These are phyloP conservation scores for Trichosanthes cucumerina DNA, from an alignment of 306 rosid species.

Conservation along the genomic window DNA sequence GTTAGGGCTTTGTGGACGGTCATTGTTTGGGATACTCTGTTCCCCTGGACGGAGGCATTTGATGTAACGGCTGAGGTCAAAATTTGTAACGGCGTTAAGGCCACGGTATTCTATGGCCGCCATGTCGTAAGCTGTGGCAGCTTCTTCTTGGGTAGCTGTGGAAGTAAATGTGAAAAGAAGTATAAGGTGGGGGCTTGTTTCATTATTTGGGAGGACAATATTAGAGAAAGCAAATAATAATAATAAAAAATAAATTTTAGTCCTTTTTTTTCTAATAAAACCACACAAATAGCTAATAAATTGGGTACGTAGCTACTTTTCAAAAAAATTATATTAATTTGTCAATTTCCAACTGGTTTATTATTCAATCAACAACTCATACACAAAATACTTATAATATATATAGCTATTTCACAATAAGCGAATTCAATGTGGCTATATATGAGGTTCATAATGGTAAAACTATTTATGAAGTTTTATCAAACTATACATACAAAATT, in stretches of 20 bases:
- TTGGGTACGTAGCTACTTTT: no score
- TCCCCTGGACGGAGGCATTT: constrained; percentile 34
- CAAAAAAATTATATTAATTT: no score
- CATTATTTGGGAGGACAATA: not conserved
- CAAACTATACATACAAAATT: no score
- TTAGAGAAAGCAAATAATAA: not conserved
- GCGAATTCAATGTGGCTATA: no score
- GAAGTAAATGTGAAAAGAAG: not conserved
- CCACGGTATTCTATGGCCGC: constrained; percentile 90
- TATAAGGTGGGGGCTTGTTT: not conserved
- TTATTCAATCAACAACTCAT: no score
- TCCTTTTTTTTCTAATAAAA: no score
- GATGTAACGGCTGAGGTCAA: constrained; percentile 71
- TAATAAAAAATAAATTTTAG: not conserved
- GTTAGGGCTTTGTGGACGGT: constrained; percentile 14
- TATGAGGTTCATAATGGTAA: no score
- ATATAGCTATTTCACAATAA: no score
- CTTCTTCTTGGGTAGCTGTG: constrained; percentile 94
- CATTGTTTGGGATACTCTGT: constrained; percentile 5
- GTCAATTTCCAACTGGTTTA: no score
- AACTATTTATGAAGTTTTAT: no score
- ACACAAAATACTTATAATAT: no score
- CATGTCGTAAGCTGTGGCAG: constrained; percentile 81
- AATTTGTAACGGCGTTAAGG: constrained; percentile 86
- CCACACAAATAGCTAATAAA: no score